Evolutionary conservation across 2,329 filamentous ascomycete genomes (phyloP), one percentile per base, ranked within the genome.

Genomic region (Trichoderma harzianum): DNA sequence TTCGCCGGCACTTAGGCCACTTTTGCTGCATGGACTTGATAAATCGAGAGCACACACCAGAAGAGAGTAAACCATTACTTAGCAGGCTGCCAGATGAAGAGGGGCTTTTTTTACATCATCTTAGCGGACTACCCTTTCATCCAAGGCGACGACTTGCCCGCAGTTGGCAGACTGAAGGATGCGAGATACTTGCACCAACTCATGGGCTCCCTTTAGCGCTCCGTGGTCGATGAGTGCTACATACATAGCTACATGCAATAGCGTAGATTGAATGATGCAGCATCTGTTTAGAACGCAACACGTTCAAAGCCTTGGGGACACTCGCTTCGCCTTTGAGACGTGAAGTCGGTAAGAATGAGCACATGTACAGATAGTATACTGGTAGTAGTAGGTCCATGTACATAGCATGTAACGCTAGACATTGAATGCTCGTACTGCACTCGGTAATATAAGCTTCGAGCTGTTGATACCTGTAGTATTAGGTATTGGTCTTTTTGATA

Each of bases 1-100:
- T n/a, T n/a, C 1, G 39, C 39, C 1, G 2, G 39, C 7, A 0
- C 7, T 3, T 10, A n/a, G 16, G 5, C 2, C 0, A 43, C 1
- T 10, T 43, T 7, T 39, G 36, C 16, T 4, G 36, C 16, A 8
- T 0, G 0, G 16, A 8, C 3, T 8, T 18, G 36, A 39, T 39
- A 3, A 8, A 8, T 18, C 16, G 1, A 16, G 14, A 36, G 36
- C 36, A 39, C 36, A 39, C 14, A 14, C 12, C 34, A 36, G 34
- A 14, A 36, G 3, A 34, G 32, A 34, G 32, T 1, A 34, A 34
- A 34, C 1, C 1, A 34, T 5, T 5, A 34, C 32, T 34, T 34
- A 1, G 2, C 1, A 36, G 1, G 34, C 12, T 36, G 12, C 34
- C 34, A 5, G 12, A 3, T 16, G 14, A 16, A 14, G 0, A 36